Conservation (phyloP, 805 yeast genomes). For the Ogataea nonfermentans region DNA sequence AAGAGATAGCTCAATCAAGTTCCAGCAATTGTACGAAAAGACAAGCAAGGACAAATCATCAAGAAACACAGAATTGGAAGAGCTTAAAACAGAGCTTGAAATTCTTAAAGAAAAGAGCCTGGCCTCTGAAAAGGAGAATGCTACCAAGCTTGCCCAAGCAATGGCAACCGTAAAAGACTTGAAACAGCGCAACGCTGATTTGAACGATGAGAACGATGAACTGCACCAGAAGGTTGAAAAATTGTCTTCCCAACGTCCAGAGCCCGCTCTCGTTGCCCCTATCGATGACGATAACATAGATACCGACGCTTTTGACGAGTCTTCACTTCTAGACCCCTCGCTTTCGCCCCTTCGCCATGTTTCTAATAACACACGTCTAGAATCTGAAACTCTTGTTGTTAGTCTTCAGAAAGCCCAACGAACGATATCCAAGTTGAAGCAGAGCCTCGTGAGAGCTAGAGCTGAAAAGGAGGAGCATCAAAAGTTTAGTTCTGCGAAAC, state of each 20-base stretch:
- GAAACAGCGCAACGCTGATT: constrained; percentile 50
- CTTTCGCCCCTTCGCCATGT: constrained; percentile 35
- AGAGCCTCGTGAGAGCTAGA: constrained; percentile 44
- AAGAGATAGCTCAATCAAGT: constrained; percentile 42
- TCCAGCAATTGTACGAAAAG: constrained; percentile 41
- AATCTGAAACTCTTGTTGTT: constrained; percentile 62
- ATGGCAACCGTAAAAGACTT: constrained; percentile 46
- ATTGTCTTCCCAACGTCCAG: constrained; percentile 20
- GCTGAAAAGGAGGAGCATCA: constrained; percentile 40
- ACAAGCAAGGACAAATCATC: constrained; percentile 37
- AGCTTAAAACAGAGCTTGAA: constrained; percentile 50
- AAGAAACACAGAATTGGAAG: constrained; percentile 25
- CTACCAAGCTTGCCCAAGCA: constrained; percentile 36
- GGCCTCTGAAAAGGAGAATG: constrained; percentile 40
- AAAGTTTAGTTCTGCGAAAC: constrained; percentile 1
- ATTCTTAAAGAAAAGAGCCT: constrained; percentile 39
- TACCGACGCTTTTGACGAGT: constrained; percentile 38
- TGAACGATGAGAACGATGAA: constrained; percentile 69
- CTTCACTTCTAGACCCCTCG: constrained; percentile 33
- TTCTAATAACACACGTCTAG: constrained; percentile 47
- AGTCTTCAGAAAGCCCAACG: constrained; percentile 64
- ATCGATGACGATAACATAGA: constrained; percentile 17
- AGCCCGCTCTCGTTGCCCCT: constrained; percentile 7
- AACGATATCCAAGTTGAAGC: constrained; percentile 58
- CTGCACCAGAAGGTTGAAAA: constrained; percentile 41